Evolutionary conservation across 1,284 basidiomycete genomes (phyloP).

Genomic region (Tylopilus sp.): DNA sequence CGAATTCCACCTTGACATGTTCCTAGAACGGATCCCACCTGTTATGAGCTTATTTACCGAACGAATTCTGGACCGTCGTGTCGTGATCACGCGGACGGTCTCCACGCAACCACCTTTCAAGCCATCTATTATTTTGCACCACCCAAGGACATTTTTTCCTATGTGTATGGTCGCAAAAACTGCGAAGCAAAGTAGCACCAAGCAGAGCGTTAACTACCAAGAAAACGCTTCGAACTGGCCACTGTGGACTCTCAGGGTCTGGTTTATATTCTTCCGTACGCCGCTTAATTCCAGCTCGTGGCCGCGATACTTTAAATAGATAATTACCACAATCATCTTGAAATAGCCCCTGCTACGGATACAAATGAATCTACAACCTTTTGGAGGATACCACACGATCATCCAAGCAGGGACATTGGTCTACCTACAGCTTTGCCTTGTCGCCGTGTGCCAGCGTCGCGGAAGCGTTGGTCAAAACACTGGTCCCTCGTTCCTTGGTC

Average conservation of each 20-base stretch:
- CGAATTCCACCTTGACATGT: too few species aligned
- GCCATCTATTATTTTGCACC: not conserved
- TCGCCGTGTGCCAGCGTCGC: slow-evolving; percentile 56
- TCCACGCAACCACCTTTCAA: not conserved
- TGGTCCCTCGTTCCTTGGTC: slow-evolving; percentile 72
- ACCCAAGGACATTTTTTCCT: not conserved
- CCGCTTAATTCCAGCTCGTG: not conserved
- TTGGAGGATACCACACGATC: not conserved
- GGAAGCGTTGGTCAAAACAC: slow-evolving; percentile 71
- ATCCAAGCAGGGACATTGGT: not conserved
- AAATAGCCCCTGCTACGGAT: too few species aligned
- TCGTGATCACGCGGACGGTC: not conserved
- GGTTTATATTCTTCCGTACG: not conserved
- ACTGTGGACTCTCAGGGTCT: not conserved
- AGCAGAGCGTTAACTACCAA: not conserved
- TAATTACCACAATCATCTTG: not conserved
- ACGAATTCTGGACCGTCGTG: not conserved
- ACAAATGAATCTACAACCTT: not conserved
- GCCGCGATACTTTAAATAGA: not conserved
- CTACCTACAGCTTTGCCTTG: slow-evolving; percentile 67
- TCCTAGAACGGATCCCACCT: not conserved
- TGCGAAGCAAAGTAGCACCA: not conserved
- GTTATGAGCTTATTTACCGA: not conserved
- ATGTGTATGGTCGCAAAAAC: not conserved
- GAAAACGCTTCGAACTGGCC: not conserved